Conservation (phyloP, 805 yeast species). For the Ogataea polymorpha region DNA sequence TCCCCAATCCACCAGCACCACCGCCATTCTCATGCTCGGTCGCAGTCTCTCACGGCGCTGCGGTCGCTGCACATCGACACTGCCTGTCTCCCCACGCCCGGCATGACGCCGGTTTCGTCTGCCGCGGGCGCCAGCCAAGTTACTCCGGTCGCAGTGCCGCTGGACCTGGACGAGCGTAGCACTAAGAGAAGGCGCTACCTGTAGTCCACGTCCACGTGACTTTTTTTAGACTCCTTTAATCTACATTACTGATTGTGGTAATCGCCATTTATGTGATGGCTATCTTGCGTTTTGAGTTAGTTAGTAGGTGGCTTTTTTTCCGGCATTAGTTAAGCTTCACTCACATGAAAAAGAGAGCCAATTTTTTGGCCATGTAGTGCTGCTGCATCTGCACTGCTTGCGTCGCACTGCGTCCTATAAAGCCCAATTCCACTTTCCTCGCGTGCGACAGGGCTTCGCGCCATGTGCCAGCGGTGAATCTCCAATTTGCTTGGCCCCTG, state of each 20-base stretch:
- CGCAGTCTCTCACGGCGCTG: conserved; percentile 24
- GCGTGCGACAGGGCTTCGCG: too few species aligned
- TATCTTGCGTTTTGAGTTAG: background rate
- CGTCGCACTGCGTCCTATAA: background rate
- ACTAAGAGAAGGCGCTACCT: conserved; percentile 6
- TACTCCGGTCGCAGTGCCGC: conserved; percentile 20
- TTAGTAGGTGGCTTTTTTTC: background rate
- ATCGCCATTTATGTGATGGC: background rate
- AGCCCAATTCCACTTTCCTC: background rate
- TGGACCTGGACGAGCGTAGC: conserved; percentile 9
- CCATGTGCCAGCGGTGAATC: too few species aligned
- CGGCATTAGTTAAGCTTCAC: conserved; percentile 1
- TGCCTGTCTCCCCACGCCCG: conserved; percentile 30
- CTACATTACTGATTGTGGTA: background rate
- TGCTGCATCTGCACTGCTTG: background rate
- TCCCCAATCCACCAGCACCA: conserved; percentile 28
- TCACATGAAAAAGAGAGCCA: background rate
- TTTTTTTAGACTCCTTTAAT: background rate
- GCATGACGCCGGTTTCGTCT: conserved; percentile 26
- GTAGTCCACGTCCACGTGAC: background rate
- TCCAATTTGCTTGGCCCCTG: background rate
- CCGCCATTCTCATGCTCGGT: conserved; percentile 20
- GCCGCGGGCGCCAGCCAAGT: conserved; percentile 18
- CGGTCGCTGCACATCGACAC: conserved; percentile 23
- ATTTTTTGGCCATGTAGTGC: background rate